Conservation (phyloP, 495 filamentous ascomycete species). For the Echria macrotheca region DNA sequence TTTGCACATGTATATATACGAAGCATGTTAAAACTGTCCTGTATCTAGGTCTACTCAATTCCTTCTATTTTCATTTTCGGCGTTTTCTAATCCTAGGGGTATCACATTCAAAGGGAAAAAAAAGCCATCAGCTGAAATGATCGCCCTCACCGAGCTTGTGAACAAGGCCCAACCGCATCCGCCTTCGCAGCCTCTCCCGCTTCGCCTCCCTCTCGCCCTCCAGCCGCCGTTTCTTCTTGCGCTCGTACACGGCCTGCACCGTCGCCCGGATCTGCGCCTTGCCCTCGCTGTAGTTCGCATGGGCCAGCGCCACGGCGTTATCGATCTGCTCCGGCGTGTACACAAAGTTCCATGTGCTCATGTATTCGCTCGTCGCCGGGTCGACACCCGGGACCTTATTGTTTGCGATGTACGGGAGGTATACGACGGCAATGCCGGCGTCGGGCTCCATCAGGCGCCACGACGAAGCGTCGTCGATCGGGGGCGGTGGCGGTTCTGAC, state of each 20-base stretch:
- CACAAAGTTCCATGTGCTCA: slow-evolving; percentile 96
- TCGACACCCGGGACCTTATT: slow-evolving; percentile 68
- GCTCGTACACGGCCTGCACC: slow-evolving; percentile 87
- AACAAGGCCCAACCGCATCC: slow-evolving; percentile 37
- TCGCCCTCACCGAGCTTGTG: slow-evolving; percentile 42
- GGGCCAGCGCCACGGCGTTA: slow-evolving; percentile 69
- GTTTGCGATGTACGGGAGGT: slow-evolving; percentile 86
- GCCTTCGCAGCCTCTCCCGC: slow-evolving; percentile 40
- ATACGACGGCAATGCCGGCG: slow-evolving; percentile 83
- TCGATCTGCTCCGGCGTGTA: slow-evolving; percentile 86
- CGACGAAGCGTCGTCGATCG: slow-evolving; percentile 54
- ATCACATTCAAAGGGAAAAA: too few relatives aligned
- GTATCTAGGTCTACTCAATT: neutral
- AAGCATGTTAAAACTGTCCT: too few relatives aligned
- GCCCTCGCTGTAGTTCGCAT: slow-evolving; percentile 81
- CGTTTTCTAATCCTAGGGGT: too few relatives aligned
- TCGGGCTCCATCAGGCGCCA: slow-evolving; percentile 70
- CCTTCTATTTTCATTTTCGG: neutral
- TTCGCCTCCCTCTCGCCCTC: slow-evolving; percentile 49
- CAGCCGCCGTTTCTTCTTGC: slow-evolving; percentile 69
- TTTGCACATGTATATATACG: too few relatives aligned
- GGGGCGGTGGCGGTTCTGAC: slow-evolving; percentile 51
- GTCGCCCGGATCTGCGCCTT: slow-evolving; percentile 66
- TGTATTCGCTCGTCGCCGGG: slow-evolving; percentile 72
- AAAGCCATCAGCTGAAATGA: slow-evolving; percentile 44